phyloP scores from a whole-genome alignment of 2,329 filamentous ascomycete species.

The Conoideocrella luteorostrata region DNA sequence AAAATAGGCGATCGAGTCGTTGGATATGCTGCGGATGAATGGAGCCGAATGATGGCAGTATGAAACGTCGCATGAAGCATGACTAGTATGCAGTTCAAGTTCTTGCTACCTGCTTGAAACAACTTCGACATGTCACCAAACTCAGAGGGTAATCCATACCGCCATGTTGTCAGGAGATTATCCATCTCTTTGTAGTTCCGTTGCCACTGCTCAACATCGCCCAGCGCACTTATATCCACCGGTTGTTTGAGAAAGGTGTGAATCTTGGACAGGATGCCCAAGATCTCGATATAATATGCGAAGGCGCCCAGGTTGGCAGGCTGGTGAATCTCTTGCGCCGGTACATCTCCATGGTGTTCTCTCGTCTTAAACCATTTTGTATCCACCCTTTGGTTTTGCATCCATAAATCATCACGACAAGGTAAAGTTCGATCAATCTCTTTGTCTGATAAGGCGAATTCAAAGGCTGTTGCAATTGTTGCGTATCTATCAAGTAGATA shows the following conservation, averaged over 20 bases:
- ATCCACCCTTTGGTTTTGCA: conserved; percentile 75
- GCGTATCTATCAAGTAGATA: conserved; percentile 87
- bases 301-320: conserved; percentile 82
- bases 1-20: conserved; percentile 85
- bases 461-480: conserved; percentile 84
- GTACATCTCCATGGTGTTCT: conserved; percentile 33
- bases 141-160: conserved; percentile 73
- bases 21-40: conserved; percentile 88
- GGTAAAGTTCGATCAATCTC: conserved; percentile 84
- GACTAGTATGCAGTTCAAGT: conserved; percentile 75
- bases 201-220: conserved; percentile 88
- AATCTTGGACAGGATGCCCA: conserved; percentile 80
- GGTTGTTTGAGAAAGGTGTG: conserved; percentile 85
- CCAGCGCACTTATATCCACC: conserved; percentile 76
- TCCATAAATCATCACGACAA: conserved; percentile 80
- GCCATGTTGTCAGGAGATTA: conserved; percentile 72
- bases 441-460: conserved; percentile 82
- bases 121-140: conserved; percentile 79
- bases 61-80: conserved; percentile 90
- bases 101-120: conserved; percentile 63
- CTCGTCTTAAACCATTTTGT: conserved; percentile 71
- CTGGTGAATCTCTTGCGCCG: conserved; percentile 59
- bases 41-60: conserved; percentile 81
- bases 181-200: conserved; percentile 80
- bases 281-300: conserved; percentile 82